Base-by-base conservation (phyloP, 805 yeast genomes). In the Candida dendrica region DNA sequence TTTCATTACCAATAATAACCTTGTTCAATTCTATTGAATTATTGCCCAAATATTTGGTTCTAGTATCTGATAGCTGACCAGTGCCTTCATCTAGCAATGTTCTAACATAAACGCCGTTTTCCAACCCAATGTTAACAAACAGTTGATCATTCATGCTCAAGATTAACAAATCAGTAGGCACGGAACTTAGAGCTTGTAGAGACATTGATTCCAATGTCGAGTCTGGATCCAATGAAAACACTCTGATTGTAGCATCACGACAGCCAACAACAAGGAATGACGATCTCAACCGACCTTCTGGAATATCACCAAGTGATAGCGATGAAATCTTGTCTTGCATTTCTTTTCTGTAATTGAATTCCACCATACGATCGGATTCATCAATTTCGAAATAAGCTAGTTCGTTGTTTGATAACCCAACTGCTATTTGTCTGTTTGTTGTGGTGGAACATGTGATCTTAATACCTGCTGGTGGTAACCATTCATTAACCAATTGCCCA, bases 401-500 rank as follows among this genome's bases (percentile, higher is more conserved):
- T 43, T 84, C 90, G 42, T 79, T 69, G 52, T 81, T 85, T 2
- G 93, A 80, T 4, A 93, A 61, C 0, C 81, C 88, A 4, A 91
- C 51, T 0, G 75, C 77, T 1, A 90, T 65, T 59, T 93, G 98
- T 2, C 74, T 69, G 19, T 71, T 65, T 15, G 88, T 86, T 3
- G 82, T 61, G 1, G 85, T 56, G 1, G 87, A 81, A n/a, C 67
- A 63, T 0, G 74, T 52, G 33, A 93, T 71, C 19, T 72, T 66
- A 17, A 80, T 75, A 3, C 93, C 95, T 0, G 81, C 79, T 0
- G 96, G 95, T 1, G 95, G 87, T 24, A 61, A 66, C 98, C 98
- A 93, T 47, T 83, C 83, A 13, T 32, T 48, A 2, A 37, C 33
- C 9, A 51, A n/a, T 17, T 44, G 14, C 3, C 51, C 50, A 43